Base-by-base conservation (phyloP, 2,329 filamentous ascomycete species). In the Arthroderma sp. region DNA sequence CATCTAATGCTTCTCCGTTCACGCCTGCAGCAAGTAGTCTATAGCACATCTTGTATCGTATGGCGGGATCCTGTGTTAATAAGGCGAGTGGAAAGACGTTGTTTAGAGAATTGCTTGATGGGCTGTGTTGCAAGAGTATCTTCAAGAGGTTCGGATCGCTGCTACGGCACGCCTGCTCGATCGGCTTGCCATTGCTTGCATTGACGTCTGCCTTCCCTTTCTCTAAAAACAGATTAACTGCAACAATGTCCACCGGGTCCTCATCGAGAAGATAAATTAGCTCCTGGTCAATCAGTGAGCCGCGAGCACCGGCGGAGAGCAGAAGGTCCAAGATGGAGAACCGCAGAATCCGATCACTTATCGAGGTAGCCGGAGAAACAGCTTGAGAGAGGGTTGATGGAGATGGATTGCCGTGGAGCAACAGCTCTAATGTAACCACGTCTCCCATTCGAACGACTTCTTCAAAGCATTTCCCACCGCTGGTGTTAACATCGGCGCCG, bases 191-290 rank as follows among this genome's bases (percentile, higher is more conserved):
- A 22, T 42, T 43, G 15, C 49, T 42, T 28, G 28, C 15, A 36
- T 53, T 51, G 6, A 51, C 46, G 37, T 53, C 43, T 38, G 47
- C 49, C 10, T 46, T 42, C 3, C 51, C 51, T 36, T 51, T 51
- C 11, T 53, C 46, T 6, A 51, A 43, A 8, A 53, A 44, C 6
- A 51, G 15, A 7, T 47, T 37, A 2, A 53, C 39, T 8, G 50
- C 36, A 28, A 47, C 43, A 6, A 51, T 48, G 38, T 53, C 51
- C 22, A 49, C 38, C 29, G 46, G 48, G 4, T 33, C 43, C 28
- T 51, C 47, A 29, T 51, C 38, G 8, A 49, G 33, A 22, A 51
- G 42, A 7, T 43, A 33, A n/a, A 50, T 28, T 10, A 53, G 30
- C 29, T 47, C 46, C 33, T 46, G 30, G 34, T 53, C 34, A 15